A percentile compares a stretch with the other conserved stretches of the same genome.
Conservation (phyloP, 345 rosid species). For the Excoecaria cochinchinensis region DNA sequence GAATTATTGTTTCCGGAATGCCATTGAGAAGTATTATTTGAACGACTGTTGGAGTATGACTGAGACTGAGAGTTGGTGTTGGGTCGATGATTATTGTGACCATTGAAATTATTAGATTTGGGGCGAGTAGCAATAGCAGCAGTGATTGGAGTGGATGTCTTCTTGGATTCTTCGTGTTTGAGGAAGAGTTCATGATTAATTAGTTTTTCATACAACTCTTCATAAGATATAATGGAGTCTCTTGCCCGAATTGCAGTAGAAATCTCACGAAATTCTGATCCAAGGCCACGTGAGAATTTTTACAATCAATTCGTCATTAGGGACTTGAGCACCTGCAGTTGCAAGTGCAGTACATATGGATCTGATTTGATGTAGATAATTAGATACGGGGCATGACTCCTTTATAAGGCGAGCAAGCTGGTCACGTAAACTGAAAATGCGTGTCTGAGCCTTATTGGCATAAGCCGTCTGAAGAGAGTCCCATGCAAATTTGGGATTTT, state of each 20-base stretch:
- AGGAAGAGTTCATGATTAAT: constrained; percentile 1
- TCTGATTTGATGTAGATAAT: neutral
- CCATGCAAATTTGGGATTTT: neutral
- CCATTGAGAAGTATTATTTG: neutral
- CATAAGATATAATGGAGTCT: neutral
- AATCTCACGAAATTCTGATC: neutral
- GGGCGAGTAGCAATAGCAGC: neutral
- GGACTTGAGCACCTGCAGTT: neutral
- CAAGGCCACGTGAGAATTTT: constrained; percentile 1
- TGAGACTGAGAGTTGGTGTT: neutral
- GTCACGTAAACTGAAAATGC: neutral
- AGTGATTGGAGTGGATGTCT: neutral
- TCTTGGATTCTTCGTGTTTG: neutral
- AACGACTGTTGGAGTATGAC: neutral
- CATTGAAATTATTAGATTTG: neutral
- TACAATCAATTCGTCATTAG: neutral
- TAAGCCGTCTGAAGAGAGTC: neutral
- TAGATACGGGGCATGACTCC: neutral
- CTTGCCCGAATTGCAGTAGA: neutral
- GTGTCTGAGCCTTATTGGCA: neutral
- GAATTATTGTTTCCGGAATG: neutral
- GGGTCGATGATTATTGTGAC: neutral
- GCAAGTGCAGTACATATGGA: neutral
- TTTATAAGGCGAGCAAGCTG: neutral
- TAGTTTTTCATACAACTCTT: neutral